Percentiles rank a stretch among this genome's conserved stretches.
Evolutionary conservation across 1,284 basidiomycete genomes (phyloP).

Genomic region (Heterobasidion occidentale): DNA sequence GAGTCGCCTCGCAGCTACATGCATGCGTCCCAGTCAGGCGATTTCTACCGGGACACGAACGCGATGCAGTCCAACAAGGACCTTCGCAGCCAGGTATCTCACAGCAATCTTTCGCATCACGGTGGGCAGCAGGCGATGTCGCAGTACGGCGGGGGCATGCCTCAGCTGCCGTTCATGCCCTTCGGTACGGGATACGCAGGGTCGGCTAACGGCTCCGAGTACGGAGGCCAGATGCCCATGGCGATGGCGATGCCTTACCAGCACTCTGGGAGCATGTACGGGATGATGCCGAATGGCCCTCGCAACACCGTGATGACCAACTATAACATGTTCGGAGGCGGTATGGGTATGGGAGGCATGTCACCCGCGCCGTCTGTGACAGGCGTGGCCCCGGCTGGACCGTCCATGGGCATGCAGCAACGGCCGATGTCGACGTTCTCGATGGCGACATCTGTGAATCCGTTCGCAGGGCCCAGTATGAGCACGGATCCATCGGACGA

Average conservation of each 20-base stretch:
- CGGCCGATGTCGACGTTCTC: conserved; percentile 76
- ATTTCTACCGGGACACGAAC: conserved; percentile 81
- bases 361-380: conserved; percentile 11
- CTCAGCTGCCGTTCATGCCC: conserved; percentile 66
- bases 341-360: conserved; percentile 24
- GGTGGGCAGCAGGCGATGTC: conserved; percentile 24
- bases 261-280: conserved; percentile 58
- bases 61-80: conserved; percentile 55
- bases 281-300: conserved; percentile 36
- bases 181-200: conserved; percentile 49
- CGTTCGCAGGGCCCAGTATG: conserved; percentile 65
- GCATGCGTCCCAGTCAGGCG: conserved; percentile 63
- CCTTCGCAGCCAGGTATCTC: conserved; percentile 41
- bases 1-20: conserved; percentile 61
- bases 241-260: conserved; percentile 46
- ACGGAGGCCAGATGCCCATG: conserved; percentile 47
- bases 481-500: conserved; percentile 80
- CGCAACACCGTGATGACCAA: conserved; percentile 60
- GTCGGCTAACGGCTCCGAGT: conserved; percentile 61
- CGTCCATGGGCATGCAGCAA: conserved; percentile 35
- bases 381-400: conserved; percentile 33
- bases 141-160: conserved; percentile 42
- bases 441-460: conserved; percentile 73
- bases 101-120: conserved; percentile 57
- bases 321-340: conserved; percentile 50